These are phyloP conservation scores for Candida takata DNA, from an alignment of 805 yeast genomes.

Conservation along the genomic window DNA sequence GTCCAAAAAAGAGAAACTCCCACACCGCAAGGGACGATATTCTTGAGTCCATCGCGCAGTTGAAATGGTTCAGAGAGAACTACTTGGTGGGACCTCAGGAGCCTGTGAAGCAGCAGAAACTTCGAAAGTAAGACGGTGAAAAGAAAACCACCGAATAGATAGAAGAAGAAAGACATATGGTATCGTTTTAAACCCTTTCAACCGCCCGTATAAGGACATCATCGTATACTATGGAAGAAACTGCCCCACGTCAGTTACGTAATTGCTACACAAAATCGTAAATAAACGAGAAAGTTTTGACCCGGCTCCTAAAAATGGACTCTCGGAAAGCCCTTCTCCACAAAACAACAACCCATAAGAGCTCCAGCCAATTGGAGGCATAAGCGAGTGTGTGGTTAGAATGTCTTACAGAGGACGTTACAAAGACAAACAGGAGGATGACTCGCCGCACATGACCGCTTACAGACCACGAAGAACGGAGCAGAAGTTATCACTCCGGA, in stretches of 20 bases:
- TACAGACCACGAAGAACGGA: constrained; percentile 12
- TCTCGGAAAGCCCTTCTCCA: no score
- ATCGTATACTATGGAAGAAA: no score
- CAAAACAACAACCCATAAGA: no score
- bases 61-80: constrained; percentile 67
- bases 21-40: constrained; percentile 93
- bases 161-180: background rate
- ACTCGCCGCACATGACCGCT: constrained; percentile 1
- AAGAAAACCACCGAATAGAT: no score
- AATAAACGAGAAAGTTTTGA: no score
- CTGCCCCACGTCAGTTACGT: no score
- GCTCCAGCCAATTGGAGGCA: background rate
- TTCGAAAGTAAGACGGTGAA: no score
- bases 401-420: constrained; percentile 15
- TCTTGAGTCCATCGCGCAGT: constrained; percentile 77
- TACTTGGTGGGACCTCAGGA: constrained; percentile 36
- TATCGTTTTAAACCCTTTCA: background rate
- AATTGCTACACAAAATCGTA: no score
- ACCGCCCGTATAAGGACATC: no score
- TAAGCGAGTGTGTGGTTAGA: constrained; percentile 4
- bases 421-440: constrained; percentile 2
- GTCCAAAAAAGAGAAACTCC: constrained; percentile 57
- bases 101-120: constrained; percentile 1
- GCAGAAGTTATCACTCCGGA: constrained; percentile 1
- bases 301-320: no score